Percentiles rank a stretch among this genome's conserved stretches.
These are phyloP conservation scores for Diaporthe batatas DNA, from an alignment of 2,329 filamentous ascomycete species.

Conservation along the genomic window DNA sequence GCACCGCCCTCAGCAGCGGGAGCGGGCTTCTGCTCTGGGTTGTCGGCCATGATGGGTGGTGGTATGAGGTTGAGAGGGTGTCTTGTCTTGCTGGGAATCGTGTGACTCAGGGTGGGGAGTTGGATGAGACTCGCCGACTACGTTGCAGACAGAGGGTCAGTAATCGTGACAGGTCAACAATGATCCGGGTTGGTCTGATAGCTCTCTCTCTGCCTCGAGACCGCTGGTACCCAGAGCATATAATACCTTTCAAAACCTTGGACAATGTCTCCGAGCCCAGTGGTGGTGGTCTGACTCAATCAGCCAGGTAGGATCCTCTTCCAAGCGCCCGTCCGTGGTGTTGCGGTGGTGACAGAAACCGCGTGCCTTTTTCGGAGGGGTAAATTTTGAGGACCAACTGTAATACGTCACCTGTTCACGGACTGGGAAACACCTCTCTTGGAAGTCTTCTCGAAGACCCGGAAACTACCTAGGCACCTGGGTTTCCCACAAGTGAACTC, in stretches of 20 bases:
- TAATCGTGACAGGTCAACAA: not conserved
- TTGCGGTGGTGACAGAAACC: conserved; percentile 5
- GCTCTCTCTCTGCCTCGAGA: not conserved
- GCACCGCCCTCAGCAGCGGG: conserved; percentile 83
- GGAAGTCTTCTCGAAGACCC: not conserved
- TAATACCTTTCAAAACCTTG: conserved; percentile 29
- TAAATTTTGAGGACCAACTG: conserved; percentile 37
- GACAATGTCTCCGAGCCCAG: conserved; percentile 2
- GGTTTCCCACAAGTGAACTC: too few relatives aligned
- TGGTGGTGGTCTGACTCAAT: conserved; percentile 37
- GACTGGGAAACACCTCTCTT: not conserved
- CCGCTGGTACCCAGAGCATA: not conserved
- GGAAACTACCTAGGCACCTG: too few relatives aligned
- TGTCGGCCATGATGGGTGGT: conserved; percentile 42
- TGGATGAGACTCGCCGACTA: conserved; percentile 9
- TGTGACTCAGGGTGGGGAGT: conserved; percentile 34
- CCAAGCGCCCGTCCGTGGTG: conserved; percentile 11
- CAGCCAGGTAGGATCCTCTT: conserved; percentile 30
- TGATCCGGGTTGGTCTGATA: not conserved
- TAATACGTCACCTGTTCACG: conserved; percentile 4
- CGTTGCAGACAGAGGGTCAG: not conserved
- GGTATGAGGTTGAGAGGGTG: not conserved
- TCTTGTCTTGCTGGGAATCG: not conserved
- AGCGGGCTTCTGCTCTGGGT: conserved; percentile 53
- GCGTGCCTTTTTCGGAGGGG: conserved; percentile 36